Base-by-base conservation (phyloP, 1,284 basidiomycete genomes). In the Irpex sp. region DNA sequence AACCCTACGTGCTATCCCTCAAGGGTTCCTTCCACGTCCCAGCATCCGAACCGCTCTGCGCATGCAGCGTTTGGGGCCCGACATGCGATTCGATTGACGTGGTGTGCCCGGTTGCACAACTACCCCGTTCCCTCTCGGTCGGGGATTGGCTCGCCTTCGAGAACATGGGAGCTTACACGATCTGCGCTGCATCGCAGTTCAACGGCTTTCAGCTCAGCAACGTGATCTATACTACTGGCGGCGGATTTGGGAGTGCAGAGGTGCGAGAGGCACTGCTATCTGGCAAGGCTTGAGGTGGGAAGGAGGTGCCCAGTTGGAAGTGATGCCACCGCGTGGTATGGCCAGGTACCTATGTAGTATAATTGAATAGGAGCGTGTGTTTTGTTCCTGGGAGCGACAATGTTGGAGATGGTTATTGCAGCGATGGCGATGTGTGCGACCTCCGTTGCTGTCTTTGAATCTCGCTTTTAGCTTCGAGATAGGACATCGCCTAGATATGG, bases 121-220 rank as follows among this genome's bases (percentile, higher is more conserved):
- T 91, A 58, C 87, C 88, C 2, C 75, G 73, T 51, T 77, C 79
- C 37, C 76, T 89, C 62, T 76, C 80, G 68, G 86, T 91, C 19
- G 90, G 89, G n/a, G 91, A 93, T 74, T 93, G 90, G 90, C 78
- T 93, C 19, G 85, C 84, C 54, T 92, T 89, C 81, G 83, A 85
- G 61, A 84, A 87, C 73, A 92, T 93, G 91, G 91, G 91, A 48
- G 90, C 89, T 26, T 93, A 93, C 78, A 92, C 91, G 19, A 78
- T 89, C 67, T 92, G 89, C 70, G 89, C 90, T 2, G 89, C 90
- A 17, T 86, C 83, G 71, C 83, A 82, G 64, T 91, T 91, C 78
- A 91, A 91, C 75, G 89, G 88, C 65, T 86, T 82, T 71, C 75
- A 79, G 68, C 72, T 77, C 54, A 79, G 78, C 71, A 71, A 72